Percentiles rank a stretch among this genome's conserved stretches.
Evolutionary conservation across 768 basidiomycete genomes (phyloP).

Genomic region (Obba rivulosa): DNA sequence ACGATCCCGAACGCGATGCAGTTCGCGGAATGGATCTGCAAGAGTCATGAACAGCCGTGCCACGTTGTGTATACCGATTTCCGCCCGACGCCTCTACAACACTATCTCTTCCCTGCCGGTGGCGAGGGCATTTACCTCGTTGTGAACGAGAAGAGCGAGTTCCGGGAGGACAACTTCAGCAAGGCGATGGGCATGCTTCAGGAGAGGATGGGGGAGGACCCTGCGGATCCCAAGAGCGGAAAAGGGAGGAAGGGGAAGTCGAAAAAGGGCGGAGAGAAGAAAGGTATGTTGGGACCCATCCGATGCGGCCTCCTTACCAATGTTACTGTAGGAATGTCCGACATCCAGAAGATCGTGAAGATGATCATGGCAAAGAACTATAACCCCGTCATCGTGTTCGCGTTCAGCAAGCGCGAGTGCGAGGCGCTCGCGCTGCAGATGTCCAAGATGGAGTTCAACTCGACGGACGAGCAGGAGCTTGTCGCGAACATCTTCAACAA

Average conservation of each 20-base stretch:
- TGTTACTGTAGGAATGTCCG: constrained; percentile 64
- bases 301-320: neutral
- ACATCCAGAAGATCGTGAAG: constrained; percentile 95
- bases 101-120: constrained; percentile 95
- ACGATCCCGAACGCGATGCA: constrained; percentile 99
- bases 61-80: constrained; percentile 99
- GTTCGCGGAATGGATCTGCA: constrained; percentile 98
- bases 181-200: constrained; percentile 96
- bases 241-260: constrained; percentile 90
- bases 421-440: constrained; percentile 87
- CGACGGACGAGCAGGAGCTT: constrained; percentile 84
- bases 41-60: constrained; percentile 95
- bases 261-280: constrained; percentile 89
- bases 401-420: constrained; percentile 97
- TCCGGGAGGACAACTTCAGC: constrained; percentile 94
- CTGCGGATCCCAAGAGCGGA: constrained; percentile 79
- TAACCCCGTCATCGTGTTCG: constrained; percentile 97
- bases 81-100: constrained; percentile 95
- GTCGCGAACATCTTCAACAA: constrained; percentile 89
- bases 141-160: constrained; percentile 97
- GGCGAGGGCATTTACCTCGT: constrained; percentile 97
- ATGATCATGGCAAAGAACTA: constrained; percentile 98
- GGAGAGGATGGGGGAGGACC: constrained; percentile 82
- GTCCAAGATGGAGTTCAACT: constrained; percentile 95
- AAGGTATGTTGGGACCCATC: constrained; percentile 47